A percentile compares a stretch with the other conserved stretches of the same genome.
These are phyloP conservation scores for Pseudogymnoascus sp. DNA, from an alignment of 2,329 filamentous ascomycete genomes.

Conservation along the genomic window DNA sequence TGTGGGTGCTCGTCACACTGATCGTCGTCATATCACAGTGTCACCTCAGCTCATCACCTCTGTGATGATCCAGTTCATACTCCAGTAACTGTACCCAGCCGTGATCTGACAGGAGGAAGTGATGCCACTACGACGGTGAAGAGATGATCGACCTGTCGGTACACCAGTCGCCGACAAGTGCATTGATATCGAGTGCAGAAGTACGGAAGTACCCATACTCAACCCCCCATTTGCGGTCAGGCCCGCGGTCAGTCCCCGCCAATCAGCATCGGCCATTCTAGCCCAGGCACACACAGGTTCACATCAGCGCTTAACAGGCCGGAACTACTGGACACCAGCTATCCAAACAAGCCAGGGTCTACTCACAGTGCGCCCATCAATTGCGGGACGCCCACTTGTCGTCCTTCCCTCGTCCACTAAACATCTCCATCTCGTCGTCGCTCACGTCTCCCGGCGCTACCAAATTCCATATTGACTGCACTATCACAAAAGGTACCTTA, in stretches of 20 bases:
- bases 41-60: background rate
- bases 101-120: background rate
- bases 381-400: background rate
- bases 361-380: background rate
- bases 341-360: background rate
- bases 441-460: constrained; percentile 7
- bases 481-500: constrained; percentile 5
- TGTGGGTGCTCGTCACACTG: background rate
- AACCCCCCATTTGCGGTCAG: background rate
- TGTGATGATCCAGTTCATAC: background rate
- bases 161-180: background rate
- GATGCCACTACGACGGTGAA: background rate
- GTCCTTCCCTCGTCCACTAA: background rate
- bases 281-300: background rate
- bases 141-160: background rate
- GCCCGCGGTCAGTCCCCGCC: background rate
- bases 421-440: background rate
- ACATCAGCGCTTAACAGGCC: constrained; percentile 1
- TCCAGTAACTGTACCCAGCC: background rate
- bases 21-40: background rate
- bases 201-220: background rate
- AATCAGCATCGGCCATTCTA: background rate
- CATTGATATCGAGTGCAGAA: background rate
- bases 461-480: background rate
- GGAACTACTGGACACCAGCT: background rate